These are phyloP conservation scores for Saposhnikovia divaricata DNA, from an alignment of 129 eudicot species.

Conservation along the genomic window DNA sequence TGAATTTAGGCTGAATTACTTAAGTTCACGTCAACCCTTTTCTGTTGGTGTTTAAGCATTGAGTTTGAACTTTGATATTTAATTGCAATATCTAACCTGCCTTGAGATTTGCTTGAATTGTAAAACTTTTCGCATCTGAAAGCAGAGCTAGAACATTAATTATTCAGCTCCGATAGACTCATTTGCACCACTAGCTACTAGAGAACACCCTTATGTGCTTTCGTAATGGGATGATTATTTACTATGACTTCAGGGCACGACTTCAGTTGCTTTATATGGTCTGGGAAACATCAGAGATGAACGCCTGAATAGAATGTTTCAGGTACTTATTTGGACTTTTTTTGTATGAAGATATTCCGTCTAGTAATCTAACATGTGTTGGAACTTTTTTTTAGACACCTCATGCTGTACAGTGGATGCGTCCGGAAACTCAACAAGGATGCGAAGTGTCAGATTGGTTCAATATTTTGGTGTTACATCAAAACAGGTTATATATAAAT, in stretches of 20 bases:
- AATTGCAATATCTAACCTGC: not conserved
- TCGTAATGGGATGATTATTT: not conserved
- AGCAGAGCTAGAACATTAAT: not conserved
- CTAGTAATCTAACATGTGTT: not conserved
- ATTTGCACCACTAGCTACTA: not conserved
- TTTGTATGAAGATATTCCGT: not conserved
- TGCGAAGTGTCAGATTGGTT: slow-evolving; percentile 97
- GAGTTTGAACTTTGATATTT: not conserved
- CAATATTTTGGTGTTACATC: slow-evolving; percentile 92
- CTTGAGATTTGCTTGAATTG: not conserved
- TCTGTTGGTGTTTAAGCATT: not conserved
- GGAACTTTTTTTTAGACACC: slow-evolving; percentile 54
- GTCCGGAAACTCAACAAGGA: slow-evolving; percentile 87
- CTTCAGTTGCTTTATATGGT: slow-evolving; percentile 94
- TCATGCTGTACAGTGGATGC: slow-evolving; percentile 99
- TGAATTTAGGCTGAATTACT: not conserved
- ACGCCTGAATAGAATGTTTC: slow-evolving; percentile 98
- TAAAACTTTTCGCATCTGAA: not conserved
- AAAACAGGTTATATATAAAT: slow-evolving; percentile 61
- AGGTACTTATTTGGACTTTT: slow-evolving; percentile 36
- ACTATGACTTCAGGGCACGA: slow-evolving; percentile 49
- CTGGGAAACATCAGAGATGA: slow-evolving; percentile 98
- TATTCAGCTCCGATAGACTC: not conserved
- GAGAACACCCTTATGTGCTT: not conserved
- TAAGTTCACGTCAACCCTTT: not conserved